A percentile compares a stretch with the other conserved stretches of the same genome.
Evolutionary conservation across 768 basidiomycete genomes (phyloP).

Genomic region (Mycena haematopus): DNA sequence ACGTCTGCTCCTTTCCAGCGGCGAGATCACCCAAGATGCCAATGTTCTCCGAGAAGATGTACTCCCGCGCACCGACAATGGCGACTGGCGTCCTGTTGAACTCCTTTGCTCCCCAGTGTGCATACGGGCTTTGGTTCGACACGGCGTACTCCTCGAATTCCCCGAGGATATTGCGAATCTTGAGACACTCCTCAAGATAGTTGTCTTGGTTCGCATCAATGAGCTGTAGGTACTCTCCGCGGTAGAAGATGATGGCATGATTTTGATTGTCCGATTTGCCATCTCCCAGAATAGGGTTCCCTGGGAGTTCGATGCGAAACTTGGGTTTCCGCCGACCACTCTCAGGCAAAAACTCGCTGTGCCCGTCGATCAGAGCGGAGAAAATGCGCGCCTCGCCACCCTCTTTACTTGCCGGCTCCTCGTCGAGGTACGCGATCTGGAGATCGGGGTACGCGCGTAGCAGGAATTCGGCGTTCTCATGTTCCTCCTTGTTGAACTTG

Average conservation of each 20-base stretch:
- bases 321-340: conserved; percentile 91
- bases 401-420: conserved; percentile 92
- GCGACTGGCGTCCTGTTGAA: conserved; percentile 91
- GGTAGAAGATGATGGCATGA: conserved; percentile 99
- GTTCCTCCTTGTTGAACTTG: conserved; percentile 99
- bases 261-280: conserved; percentile 99
- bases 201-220: conserved; percentile 99
- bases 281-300: conserved; percentile 98
- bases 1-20: conserved; percentile 99
- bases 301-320: conserved; percentile 97
- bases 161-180: conserved; percentile 96
- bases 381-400: conserved; percentile 95
- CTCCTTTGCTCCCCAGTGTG: conserved; percentile 87
- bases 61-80: conserved; percentile 98
- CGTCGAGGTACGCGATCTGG: conserved; percentile 98
- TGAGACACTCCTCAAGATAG: conserved; percentile 98
- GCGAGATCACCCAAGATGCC: conserved; percentile 98
- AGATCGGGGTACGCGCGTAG: conserved; percentile 97
- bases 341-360: conserved; percentile 93
- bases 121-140: conserved; percentile 90
- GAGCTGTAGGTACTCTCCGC: conserved; percentile 98
- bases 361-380: conserved; percentile 96
- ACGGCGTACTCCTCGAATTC: conserved; percentile 95
- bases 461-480: conserved; percentile 98
- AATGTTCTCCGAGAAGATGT: conserved; percentile 99